Conservation (phyloP, 2,329 filamentous ascomycete genomes). For the Curvularia hawaiiensis region DNA sequence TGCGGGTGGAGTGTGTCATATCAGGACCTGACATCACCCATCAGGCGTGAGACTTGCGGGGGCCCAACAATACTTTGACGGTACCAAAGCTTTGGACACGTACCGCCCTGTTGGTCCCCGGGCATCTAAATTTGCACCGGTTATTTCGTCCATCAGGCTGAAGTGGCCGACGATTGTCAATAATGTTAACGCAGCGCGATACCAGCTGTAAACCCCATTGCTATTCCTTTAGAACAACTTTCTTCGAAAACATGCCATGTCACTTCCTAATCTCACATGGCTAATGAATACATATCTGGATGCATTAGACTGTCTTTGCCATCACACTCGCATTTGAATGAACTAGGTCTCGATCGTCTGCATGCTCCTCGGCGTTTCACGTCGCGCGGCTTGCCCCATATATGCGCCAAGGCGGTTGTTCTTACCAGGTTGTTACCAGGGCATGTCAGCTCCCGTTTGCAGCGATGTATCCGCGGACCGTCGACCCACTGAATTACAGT, state of each 20-base stretch:
- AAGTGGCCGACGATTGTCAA: neutral
- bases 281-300: neutral
- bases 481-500: neutral
- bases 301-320: neutral
- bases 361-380: neutral
- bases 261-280: neutral
- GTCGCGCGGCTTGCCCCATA: neutral
- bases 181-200: constrained; percentile 6
- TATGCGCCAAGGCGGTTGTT: neutral
- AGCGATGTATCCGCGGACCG: neutral
- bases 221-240: neutral
- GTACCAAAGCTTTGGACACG: constrained; percentile 2
- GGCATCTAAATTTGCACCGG: constrained; percentile 8
- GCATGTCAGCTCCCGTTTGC: neutral
- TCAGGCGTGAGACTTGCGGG: neutral
- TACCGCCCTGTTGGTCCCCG: neutral
- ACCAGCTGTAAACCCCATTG: neutral
- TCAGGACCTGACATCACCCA: neutral
- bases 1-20: neutral
- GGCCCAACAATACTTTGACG: constrained; percentile 7
- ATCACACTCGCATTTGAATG: neutral
- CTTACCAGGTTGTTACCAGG: neutral
- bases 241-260: neutral
- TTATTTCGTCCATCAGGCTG: constrained; percentile 1
- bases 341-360: neutral